Evolutionary conservation across 306 rosid species (phyloP), one percentile per base, ranked within the genome.

Genomic region (Purshia tridentata): DNA sequence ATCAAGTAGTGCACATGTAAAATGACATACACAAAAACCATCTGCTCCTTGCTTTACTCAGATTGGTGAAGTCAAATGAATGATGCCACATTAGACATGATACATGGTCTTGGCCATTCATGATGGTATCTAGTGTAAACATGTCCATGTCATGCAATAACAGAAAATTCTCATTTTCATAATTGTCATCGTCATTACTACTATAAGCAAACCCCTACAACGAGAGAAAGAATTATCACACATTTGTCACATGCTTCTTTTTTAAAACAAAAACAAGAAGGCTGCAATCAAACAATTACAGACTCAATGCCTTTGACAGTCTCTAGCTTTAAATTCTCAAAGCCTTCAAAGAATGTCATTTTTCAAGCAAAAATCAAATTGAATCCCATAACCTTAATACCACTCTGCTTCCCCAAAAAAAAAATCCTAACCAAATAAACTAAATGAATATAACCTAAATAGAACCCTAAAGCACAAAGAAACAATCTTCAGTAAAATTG

Each of bases 31-130:
- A 0, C 5, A 22, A 71, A 57, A 8, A 20, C 37, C 20, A 2
- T 55, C 13, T 71, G 44, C 45, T 47, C 14, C 5, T 20, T 20
- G 62, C 41, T 15, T 6, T 23, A 15, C 51, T 54, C 57, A 54
- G 50, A 71, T 51, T 49, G 74, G 35, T 72, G 56, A 40, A 6
- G 54, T 42, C 12, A 63, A 69, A 60, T 62, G 4, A 42, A 70
- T 7, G 15, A 52, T 12, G 19, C 37, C 18, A 41, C 39, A 41
- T n/a, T 37, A 37, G 44, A 20, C 41, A 42, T 41, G 19, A 68
- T 6, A n/a, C 44, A 48, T 6, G 9, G 9, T 15, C 4, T 23
- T 29, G 29, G 19, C 44, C 23, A 39, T 19, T n/a, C 62, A 29
- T 18, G 20, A 14, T 9, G 60, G 14, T 67, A 63, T 56, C 23